Conservation (phyloP, 1,139 yeast genomes). For the Hansenula anomala region DNA sequence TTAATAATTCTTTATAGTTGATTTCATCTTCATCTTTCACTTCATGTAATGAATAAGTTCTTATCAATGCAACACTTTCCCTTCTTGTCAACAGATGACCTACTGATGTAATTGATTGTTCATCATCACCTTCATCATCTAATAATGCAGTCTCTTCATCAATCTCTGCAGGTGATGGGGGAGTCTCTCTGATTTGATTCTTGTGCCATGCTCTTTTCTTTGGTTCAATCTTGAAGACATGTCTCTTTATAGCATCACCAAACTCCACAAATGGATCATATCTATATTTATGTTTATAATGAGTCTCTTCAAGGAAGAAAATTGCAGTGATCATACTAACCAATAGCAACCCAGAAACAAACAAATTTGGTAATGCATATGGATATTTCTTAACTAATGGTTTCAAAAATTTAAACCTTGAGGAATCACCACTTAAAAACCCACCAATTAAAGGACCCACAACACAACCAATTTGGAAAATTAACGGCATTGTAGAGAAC, state of each 20-base stretch:
- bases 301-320: slow-evolving; percentile 61
- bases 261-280: slow-evolving; percentile 48
- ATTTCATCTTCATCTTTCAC: slow-evolving; percentile 23
- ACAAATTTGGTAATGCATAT: slow-evolving; percentile 56
- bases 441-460: slow-evolving; percentile 59
- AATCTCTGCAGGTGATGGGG: slow-evolving; percentile 1
- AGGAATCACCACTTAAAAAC: slow-evolving; percentile 30
- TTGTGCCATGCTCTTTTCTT: slow-evolving; percentile 33
- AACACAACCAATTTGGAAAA: slow-evolving; percentile 54
- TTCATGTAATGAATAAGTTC: slow-evolving; percentile 35
- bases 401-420: slow-evolving; percentile 15
- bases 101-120: slow-evolving; percentile 24
- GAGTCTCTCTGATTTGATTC: background rate
- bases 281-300: slow-evolving; percentile 34
- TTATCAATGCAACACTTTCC: slow-evolving; percentile 34
- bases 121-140: slow-evolving; percentile 12
- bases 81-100: slow-evolving; percentile 32
- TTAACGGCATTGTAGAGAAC: slow-evolving; percentile 52
- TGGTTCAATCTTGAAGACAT: slow-evolving; percentile 29
- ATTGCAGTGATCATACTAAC: slow-evolving; percentile 27
- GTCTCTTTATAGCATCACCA: slow-evolving; percentile 40
- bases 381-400: slow-evolving; percentile 41
- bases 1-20: slow-evolving; percentile 11
- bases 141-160: slow-evolving; percentile 7
- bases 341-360: slow-evolving; percentile 39